Conservation (phyloP, 352 stramenopile genomes). For the Pythium biforme region DNA sequence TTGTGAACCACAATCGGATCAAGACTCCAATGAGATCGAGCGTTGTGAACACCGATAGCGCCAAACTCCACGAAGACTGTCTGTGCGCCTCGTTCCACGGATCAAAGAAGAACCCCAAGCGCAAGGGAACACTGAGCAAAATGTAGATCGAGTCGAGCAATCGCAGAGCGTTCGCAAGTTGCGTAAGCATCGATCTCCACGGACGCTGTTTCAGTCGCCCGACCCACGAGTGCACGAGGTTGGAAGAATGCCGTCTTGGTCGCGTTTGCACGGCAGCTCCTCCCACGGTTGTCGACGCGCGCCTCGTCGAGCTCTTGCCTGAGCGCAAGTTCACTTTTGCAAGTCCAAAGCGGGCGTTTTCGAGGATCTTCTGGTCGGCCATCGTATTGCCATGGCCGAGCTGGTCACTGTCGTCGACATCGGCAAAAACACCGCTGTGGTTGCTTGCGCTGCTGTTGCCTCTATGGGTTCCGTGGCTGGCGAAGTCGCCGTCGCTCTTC, state of each 20-base stretch:
- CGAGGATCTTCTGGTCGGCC: conserved; percentile 24
- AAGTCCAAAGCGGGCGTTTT: conserved; percentile 24
- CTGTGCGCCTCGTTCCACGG: conserved; percentile 25
- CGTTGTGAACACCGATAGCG: conserved; percentile 29
- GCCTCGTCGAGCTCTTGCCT: conserved; percentile 6
- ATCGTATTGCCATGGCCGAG: conserved; percentile 9
- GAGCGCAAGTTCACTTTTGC: conserved; percentile 15
- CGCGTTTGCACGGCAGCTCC: background rate
- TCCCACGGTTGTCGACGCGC: background rate
- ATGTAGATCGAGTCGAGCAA: conserved; percentile 36
- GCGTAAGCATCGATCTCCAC: background rate
- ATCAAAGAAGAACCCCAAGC: conserved; percentile 46
- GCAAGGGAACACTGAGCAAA: conserved; percentile 31
- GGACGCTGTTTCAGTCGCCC: background rate
- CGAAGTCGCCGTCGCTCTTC: background rate
- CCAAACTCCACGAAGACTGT: conserved; percentile 20
- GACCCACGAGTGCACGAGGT: background rate
- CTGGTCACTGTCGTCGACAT: conserved; percentile 18
- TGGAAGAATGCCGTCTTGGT: background rate
- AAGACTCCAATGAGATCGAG: conserved; percentile 24
- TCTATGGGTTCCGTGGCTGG: background rate
- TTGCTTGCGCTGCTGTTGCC: conserved; percentile 12
- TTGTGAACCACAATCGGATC: background rate
- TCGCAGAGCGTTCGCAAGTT: conserved; percentile 2
- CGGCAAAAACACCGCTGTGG: conserved; percentile 22